These are phyloP conservation scores for Lachnellula suecica DNA, from an alignment of 2,329 filamentous ascomycete genomes.

Conservation along the genomic window DNA sequence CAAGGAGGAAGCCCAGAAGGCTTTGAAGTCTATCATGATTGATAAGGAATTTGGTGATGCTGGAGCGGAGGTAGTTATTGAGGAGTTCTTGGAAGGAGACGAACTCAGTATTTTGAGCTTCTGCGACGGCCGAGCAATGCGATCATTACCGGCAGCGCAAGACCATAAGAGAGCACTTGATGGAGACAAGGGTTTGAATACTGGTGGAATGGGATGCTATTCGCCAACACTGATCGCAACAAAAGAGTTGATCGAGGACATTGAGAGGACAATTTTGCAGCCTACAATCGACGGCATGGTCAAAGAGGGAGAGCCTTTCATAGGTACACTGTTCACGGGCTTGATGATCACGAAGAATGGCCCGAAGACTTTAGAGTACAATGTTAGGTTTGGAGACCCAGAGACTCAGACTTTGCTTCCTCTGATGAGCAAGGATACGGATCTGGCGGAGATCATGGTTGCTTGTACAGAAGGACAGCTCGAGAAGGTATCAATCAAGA, in stretches of 20 bases:
- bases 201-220: slow-evolving; percentile 97
- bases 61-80: slow-evolving; percentile 89
- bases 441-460: slow-evolving; percentile 85
- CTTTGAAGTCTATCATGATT: slow-evolving; percentile 87
- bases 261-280: slow-evolving; percentile 81
- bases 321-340: slow-evolving; percentile 82
- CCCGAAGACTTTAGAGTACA: slow-evolving; percentile 86
- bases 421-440: slow-evolving; percentile 73
- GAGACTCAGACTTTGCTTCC: slow-evolving; percentile 87
- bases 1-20: slow-evolving; percentile 79
- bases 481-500: slow-evolving; percentile 64
- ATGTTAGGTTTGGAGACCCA: slow-evolving; percentile 88
- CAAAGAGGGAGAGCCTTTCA: slow-evolving; percentile 71
- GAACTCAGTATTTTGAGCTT: slow-evolving; percentile 92
- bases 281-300: slow-evolving; percentile 89
- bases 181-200: slow-evolving; percentile 87
- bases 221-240: slow-evolving; percentile 82
- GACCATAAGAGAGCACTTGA: slow-evolving; percentile 96
- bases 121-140: slow-evolving; percentile 82
- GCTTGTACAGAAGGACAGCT: slow-evolving; percentile 78
- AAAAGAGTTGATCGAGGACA: slow-evolving; percentile 68
- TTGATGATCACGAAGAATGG: slow-evolving; percentile 85
- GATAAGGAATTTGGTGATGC: slow-evolving; percentile 82
- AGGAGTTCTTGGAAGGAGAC: slow-evolving; percentile 88
- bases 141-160: slow-evolving; percentile 84